phyloP scores from a whole-genome alignment of 345 rosid species.

The Erodium maritimum region DNA sequence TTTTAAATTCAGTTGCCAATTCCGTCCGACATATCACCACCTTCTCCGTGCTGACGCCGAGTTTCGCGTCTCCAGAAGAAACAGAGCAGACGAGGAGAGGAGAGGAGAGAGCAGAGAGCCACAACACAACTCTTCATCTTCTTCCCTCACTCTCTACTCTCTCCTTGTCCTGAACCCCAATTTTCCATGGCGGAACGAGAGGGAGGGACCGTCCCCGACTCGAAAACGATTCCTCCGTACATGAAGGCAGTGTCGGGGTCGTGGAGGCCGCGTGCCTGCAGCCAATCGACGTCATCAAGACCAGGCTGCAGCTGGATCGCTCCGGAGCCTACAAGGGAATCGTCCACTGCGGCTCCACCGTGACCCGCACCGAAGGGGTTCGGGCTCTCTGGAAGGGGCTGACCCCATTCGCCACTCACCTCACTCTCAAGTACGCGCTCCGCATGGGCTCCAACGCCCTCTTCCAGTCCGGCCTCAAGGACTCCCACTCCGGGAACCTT shows the following conservation, averaged over 20 bases:
- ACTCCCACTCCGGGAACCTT: slow-evolving; percentile 57
- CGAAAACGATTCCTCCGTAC: slow-evolving; percentile 53
- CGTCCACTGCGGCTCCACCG: slow-evolving; percentile 63
- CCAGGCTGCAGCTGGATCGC: slow-evolving; percentile 78
- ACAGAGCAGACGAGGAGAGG: too few relatives aligned
- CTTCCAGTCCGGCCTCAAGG: slow-evolving; percentile 65
- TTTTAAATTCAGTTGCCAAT: too few relatives aligned
- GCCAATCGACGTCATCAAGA: slow-evolving; percentile 92
- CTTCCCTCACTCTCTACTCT: too few relatives aligned
- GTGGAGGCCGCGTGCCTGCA: slow-evolving; percentile 83
- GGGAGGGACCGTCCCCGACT: not conserved
- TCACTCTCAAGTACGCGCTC: slow-evolving; percentile 76
- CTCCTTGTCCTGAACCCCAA: not conserved
- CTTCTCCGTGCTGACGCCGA: too few relatives aligned
- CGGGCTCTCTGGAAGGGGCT: slow-evolving; percentile 90
- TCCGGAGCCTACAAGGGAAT: slow-evolving; percentile 65
- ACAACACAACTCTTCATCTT: too few relatives aligned
- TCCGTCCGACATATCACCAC: too few relatives aligned
- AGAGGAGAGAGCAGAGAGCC: not conserved
- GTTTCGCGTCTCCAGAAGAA: too few relatives aligned
- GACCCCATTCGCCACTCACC: slow-evolving; percentile 92
- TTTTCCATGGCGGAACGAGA: not conserved
- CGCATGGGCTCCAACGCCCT: slow-evolving; percentile 91
- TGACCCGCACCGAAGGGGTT: slow-evolving; percentile 56
- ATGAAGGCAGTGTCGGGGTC: slow-evolving; percentile 89